These are phyloP conservation scores for Lathyrus aphaca DNA, from an alignment of 306 rosid species.

Conservation along the genomic window DNA sequence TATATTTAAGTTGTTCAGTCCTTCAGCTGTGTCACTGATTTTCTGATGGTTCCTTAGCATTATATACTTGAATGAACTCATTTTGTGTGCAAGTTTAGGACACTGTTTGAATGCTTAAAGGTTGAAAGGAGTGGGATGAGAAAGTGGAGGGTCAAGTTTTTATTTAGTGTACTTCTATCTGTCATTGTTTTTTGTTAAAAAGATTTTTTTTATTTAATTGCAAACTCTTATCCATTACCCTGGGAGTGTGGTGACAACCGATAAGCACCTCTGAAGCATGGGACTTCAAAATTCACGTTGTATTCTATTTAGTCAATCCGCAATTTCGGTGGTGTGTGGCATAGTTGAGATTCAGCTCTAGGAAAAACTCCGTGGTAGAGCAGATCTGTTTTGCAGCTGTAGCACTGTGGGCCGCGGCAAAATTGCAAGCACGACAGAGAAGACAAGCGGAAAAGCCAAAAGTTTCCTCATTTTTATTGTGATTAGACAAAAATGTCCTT, in stretches of 20 bases:
- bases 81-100: neutral
- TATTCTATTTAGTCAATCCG: neutral
- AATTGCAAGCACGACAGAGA: neutral
- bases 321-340: neutral
- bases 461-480: neutral
- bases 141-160: neutral
- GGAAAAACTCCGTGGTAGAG: neutral
- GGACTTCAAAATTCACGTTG: neutral
- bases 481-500: neutral
- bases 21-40: neutral
- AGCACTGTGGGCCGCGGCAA: neutral
- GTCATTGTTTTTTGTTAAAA: neutral
- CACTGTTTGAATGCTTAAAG: neutral
- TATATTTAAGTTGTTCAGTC: constrained; percentile 3
- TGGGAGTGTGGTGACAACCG: neutral
- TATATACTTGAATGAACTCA: neutral
- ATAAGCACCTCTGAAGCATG: neutral
- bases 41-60: constrained; percentile 25
- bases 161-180: neutral
- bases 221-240: neutral
- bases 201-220: neutral
- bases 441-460: neutral
- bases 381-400: neutral
- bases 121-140: constrained; percentile 3
- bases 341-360: neutral